Base-by-base conservation (phyloP, 1,284 basidiomycete species). In the Heterobasidion parviporum region DNA sequence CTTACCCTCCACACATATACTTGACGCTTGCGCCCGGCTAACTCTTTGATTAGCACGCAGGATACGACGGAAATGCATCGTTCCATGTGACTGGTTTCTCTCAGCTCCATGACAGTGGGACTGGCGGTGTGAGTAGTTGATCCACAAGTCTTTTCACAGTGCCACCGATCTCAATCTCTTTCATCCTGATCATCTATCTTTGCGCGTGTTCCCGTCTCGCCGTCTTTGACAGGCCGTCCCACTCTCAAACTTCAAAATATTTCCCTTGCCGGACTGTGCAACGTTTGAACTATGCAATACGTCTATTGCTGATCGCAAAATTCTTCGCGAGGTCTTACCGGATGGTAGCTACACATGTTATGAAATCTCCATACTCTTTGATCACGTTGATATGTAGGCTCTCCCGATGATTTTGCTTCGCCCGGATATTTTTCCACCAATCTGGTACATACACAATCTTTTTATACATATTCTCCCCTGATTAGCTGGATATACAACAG, bases 401-500 rank as follows among this genome's bases (percentile, higher is more conserved):
- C 71, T 41, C 76, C 81, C 1, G 82, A 83, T 58, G 82, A 83
- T 59, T 73, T 71, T 52, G 81, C 81, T 6, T 77, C 78, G 12
- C 83, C 82, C 0, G 83, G 83, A 48, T 85, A 83, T 64, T 85
- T 85, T 63, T 73, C 81, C 0, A 77, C 79, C 0, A 83, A 82
- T 61, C 68, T 83, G 38, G 79, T 80, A 61, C 34, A 72, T 60
- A 0, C 18, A 6, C 46, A 10, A 47, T 5, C 9, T 26, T 14
- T 47, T 48, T 10, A 16, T 48, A 8, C 46, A 10, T 48, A 6
- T 20, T 48, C 5, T 2, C 9, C 46, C 18, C 18, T 48, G 46
- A 18, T 48, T 10, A 14, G 1, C 41, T 15, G 6, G 49, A 32
- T 10, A 16, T 52, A 16, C 54, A n/a, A 52, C 26, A 82, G 78